phyloP scores from a whole-genome alignment of 805 yeast genomes.

The Pichia nanzhaoensis region DNA sequence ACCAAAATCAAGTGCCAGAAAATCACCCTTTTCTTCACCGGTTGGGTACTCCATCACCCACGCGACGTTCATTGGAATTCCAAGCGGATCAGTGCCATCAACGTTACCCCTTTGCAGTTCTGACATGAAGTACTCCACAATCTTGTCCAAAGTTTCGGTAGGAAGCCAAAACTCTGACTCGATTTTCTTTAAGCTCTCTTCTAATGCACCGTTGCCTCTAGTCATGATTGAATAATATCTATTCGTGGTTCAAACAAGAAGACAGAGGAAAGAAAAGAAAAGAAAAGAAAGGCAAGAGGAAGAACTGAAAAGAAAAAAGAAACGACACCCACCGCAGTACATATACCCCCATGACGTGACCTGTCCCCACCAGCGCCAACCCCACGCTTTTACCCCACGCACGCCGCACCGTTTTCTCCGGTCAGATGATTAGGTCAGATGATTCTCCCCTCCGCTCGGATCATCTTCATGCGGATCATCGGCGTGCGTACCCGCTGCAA shows the following conservation, averaged over 20 bases:
- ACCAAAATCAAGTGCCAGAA: conserved; percentile 54
- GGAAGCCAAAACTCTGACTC: conserved; percentile 39
- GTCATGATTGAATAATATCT: conserved; percentile 4
- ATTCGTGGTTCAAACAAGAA: not conserved
- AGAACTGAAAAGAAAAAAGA: not conserved
- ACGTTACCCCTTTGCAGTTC: conserved; percentile 48
- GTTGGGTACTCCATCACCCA: conserved; percentile 58
- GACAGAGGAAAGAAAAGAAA: not conserved
- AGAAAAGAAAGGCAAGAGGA: not conserved
- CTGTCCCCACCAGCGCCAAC: not conserved
- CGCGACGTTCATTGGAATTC: conserved; percentile 55
- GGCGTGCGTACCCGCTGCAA: too few relatives aligned
- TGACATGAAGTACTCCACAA: conserved; percentile 43
- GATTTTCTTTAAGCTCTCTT: conserved; percentile 26
- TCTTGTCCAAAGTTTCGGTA: conserved; percentile 34
- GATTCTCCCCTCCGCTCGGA: not conserved
- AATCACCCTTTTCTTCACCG: conserved; percentile 53
- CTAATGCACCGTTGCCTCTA: conserved; percentile 15
- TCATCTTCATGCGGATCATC: not conserved
- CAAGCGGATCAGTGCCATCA: conserved; percentile 40
- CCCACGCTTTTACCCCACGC: not conserved
- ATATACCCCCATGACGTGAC: too few relatives aligned
- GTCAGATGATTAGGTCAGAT: not conserved
- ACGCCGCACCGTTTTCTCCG: not conserved
- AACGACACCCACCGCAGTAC: too few relatives aligned